Evolutionary conservation across 2,329 filamentous ascomycete species (phyloP), one percentile per base, ranked within the genome.

Genomic region (Xylaria sp.): DNA sequence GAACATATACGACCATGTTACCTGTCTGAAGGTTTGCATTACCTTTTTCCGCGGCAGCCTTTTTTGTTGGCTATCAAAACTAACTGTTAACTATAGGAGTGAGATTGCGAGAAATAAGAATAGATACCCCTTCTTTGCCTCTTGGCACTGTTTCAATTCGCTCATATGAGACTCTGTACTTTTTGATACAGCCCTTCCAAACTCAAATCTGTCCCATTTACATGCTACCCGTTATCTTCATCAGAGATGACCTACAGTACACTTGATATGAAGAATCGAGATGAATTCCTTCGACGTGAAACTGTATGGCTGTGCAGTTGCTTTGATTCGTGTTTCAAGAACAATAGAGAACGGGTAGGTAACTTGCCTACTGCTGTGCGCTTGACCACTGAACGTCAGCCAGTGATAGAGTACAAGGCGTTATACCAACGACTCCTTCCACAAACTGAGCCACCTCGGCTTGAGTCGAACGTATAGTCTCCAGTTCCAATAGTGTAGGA

Each of bases 41-140:
- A 43, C 23, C 39, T 64, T 36, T 41, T 41, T 66, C 49, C 43
- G 52, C 39, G 58, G 54, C 28, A 31, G 13, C 64, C 57, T 54
- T n/a, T 49, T 28, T 28, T 28, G 28, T 28, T 46, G 49, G 25
- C 33, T 28, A 57, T 25, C 51, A 41, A 64, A 36, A 62, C 69
- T 70, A 48, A 70, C 43, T 28, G 25, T 23, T 20, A 8, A 48
- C 25, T 18, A 61, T 28, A 71, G 67, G 67, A 60, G 64, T 62
- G 28, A 67, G 64, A 59, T 65, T 31, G 25, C 25, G 43, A 46
- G 51, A 63, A 48, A 66, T 62, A 64, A 66, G 51, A 67, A 52
- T 68, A 71, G 64, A 67, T 69, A 71, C 64, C 67, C 67, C 49
- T 65, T 62, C 58, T 39, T 61, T 61, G 59, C 69, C 49, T 48